Percentiles rank a stretch among this genome's conserved stretches.
Evolutionary conservation across 2,329 filamentous ascomycete genomes (phyloP).

Genomic region (Fusarium incarnatum): DNA sequence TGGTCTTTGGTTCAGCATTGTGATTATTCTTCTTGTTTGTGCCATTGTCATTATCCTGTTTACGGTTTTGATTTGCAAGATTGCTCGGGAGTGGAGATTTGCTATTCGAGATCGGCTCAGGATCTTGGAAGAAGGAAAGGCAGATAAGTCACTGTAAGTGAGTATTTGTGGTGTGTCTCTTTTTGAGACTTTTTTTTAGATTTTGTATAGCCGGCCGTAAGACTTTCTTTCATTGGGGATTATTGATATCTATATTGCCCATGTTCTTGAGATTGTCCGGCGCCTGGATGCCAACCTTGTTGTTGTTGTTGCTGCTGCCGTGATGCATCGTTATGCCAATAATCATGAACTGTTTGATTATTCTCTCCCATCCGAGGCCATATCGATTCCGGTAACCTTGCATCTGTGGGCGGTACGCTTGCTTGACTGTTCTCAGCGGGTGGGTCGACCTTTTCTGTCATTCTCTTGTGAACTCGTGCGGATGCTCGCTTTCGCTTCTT

Average conservation of each 20-base stretch:
- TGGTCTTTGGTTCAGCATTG: neutral
- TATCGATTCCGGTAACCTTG: constrained; percentile 13
- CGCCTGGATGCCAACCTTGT: constrained; percentile 17
- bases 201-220: neutral
- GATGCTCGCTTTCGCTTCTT: constrained; percentile 26
- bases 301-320: constrained; percentile 2
- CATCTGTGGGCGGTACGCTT: neutral
- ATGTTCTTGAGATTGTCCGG: neutral
- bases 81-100: neutral
- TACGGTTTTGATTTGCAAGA: neutral
- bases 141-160: neutral
- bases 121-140: neutral
- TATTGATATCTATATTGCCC: constrained; percentile 27
- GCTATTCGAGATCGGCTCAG: neutral
- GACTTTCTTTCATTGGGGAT: neutral
- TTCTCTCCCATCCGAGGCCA: constrained; percentile 32
- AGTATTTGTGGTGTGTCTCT: neutral
- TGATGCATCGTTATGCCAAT: constrained; percentile 28
- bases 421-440: neutral
- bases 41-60: neutral
- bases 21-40: neutral
- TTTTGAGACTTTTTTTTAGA: neutral
- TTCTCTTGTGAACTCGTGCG: neutral
- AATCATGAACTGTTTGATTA: constrained; percentile 33
- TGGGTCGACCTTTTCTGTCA: constrained; percentile 11